Evolutionary conservation across 306 rosid genomes (phyloP), one percentile per base, ranked within the genome.

Genomic region (Vigna reflexopilosa): DNA sequence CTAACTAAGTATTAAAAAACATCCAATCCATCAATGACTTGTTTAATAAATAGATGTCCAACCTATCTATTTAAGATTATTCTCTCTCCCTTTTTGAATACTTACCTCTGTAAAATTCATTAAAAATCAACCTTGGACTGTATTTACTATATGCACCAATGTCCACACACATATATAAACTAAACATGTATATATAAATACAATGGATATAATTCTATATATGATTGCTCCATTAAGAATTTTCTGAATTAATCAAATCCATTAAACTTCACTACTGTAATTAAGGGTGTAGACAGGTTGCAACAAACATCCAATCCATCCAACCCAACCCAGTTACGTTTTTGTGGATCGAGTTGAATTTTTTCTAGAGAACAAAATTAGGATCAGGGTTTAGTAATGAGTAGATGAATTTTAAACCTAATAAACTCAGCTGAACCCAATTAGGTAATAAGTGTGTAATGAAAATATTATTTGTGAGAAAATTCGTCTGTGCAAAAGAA

Each of bases 51-150:
- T 32, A 61, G 34, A 11, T 2, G 11, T 30, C 17, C 61, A 58
- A 32, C 36, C 12, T 28, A 38, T 48, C 51, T 69, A 49, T 51
- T 59, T 48, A 49, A 34, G 42, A 79, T 16, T 70, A 64, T n/a
- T 73, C 76, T 34, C 51, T 73, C 76, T 17, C 20, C 38, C 49
- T 30, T 4, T 52, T 17, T 17, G 15, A 71, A 52, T 52, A 57
- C 32, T 71, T 34, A 32, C 14, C 36, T 51, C 66, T 61, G 4
- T 42, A 38, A 73, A 72, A 73, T 73, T 73, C 55, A 51, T 36
- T 15, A 19, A 26, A 30, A 13, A 12, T 44, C 77, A 52, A 3
- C 12, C 47, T 36, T 36, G 45, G 15, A 45, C 15, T 11, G 50
- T 45, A 10, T 45, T 45, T 45, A 12, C 13, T 45, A 45, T 45